Percentiles rank a stretch among this genome's conserved stretches.
Evolutionary conservation across 2,329 filamentous ascomycete species (phyloP).

Genomic region (Cadophora sp.): DNA sequence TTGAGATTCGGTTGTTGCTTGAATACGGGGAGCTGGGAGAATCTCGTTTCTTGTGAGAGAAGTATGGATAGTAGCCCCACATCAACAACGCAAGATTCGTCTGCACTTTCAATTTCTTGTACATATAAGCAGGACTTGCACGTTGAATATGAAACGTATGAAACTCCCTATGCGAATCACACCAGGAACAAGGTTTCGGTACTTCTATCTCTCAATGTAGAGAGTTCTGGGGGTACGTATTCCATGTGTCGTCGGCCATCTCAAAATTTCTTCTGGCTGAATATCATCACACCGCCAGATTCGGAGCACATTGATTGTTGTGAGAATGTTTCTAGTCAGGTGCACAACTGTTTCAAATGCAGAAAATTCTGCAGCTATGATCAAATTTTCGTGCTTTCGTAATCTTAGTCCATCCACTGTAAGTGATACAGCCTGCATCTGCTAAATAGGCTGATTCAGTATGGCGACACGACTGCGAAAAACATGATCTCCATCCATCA

Average conservation of each 20-base stretch:
- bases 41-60: neutral
- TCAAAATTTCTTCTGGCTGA: neutral
- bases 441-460: constrained; percentile 16
- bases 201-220: neutral
- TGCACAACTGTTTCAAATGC: neutral
- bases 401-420: neutral
- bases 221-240: neutral
- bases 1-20: neutral
- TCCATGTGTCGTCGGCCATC: neutral
- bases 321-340: neutral
- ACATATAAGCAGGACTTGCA: constrained; percentile 1
- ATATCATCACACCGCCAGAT: neutral
- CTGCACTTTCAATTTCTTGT: neutral
- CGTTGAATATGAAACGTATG: neutral
- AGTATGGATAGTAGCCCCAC: constrained; percentile 9
- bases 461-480: neutral
- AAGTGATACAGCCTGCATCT: constrained; percentile 16
- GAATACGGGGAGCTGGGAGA: too few relatives aligned
- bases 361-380: neutral
- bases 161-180: neutral
- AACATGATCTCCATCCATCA: neutral
- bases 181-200: neutral
- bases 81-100: constrained; percentile 7
- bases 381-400: neutral
- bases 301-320: neutral